Conservation (phyloP, 768 basidiomycete species). For the Suillus decipiens region DNA sequence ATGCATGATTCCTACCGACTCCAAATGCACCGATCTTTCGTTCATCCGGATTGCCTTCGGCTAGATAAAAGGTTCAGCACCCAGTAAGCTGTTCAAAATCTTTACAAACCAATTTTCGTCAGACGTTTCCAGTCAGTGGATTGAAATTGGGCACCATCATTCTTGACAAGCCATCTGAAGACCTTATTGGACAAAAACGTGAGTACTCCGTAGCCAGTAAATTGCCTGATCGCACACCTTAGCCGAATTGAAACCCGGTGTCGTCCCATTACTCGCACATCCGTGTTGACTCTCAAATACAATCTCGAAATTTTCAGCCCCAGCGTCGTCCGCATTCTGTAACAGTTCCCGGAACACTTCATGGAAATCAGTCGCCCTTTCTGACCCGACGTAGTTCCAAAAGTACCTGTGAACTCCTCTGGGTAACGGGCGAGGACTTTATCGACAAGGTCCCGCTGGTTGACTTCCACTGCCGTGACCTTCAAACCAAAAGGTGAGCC, state of each 20-base stretch:
- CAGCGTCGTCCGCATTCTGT: constrained; percentile 59
- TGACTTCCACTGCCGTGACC: constrained; percentile 11
- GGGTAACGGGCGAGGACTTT: constrained; percentile 21
- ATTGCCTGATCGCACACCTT: background rate
- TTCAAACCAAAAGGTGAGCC: background rate
- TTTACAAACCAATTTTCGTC: constrained; percentile 41
- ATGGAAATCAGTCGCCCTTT: background rate
- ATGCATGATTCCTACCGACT: constrained; percentile 22
- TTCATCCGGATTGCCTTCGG: constrained; percentile 55
- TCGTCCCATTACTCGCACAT: constrained; percentile 6
- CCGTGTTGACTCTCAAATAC: constrained; percentile 33
- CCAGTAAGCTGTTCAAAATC: background rate
- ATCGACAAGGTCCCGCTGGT: constrained; percentile 18
- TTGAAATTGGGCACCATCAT: constrained; percentile 50
- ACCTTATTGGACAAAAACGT: constrained; percentile 30
- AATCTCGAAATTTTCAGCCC: constrained; percentile 35
- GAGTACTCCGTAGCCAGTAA: background rate
- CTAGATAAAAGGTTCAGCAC: constrained; percentile 22
- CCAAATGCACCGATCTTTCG: constrained; percentile 52
- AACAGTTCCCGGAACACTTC: constrained; percentile 53
- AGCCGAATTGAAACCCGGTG: background rate
- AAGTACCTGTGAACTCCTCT: constrained; percentile 18
- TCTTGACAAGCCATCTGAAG: constrained; percentile 42
- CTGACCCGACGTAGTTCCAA: background rate
- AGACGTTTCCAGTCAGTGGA: constrained; percentile 48